These are phyloP conservation scores for Mallotus nudiflorus DNA, from an alignment of 345 rosid genomes.

Conservation along the genomic window DNA sequence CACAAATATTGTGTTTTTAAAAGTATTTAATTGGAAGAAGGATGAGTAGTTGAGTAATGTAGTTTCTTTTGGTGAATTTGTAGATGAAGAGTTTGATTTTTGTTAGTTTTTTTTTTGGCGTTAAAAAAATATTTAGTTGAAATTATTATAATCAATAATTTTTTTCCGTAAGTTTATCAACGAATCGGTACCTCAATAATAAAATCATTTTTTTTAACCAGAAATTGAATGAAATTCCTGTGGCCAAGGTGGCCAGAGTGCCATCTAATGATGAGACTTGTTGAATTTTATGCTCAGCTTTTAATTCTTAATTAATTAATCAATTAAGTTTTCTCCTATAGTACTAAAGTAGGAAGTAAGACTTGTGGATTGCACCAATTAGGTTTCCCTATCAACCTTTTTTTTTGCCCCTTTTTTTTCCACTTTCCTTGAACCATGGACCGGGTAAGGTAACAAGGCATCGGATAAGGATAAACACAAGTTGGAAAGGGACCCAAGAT, in stretches of 20 bases:
- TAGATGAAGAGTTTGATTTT: no score
- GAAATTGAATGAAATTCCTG: not conserved
- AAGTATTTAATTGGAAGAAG: no score
- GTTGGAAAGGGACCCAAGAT: not conserved
- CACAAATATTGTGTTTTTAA: no score
- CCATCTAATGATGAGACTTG: not conserved
- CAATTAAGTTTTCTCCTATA: no score
- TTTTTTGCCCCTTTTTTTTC: not conserved
- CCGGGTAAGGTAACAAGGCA: not conserved
- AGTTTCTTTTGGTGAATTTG: no score
- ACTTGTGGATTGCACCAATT: not conserved
- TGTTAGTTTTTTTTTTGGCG: no score
- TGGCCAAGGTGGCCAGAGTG: not conserved
- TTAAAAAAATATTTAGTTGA: no score
- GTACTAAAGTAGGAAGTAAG: not conserved
- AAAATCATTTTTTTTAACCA: not conserved
- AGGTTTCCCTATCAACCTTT: not conserved
- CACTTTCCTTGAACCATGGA: not conserved
- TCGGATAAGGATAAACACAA: not conserved
- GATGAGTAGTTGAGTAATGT: no score
- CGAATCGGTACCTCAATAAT: not conserved
- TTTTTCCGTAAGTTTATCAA: no score
- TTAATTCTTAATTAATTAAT: not conserved
- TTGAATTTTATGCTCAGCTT: not conserved
- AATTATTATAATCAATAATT: no score